Base-by-base conservation (phyloP, 768 basidiomycete species). In the Leucogyrophana mollusca region DNA sequence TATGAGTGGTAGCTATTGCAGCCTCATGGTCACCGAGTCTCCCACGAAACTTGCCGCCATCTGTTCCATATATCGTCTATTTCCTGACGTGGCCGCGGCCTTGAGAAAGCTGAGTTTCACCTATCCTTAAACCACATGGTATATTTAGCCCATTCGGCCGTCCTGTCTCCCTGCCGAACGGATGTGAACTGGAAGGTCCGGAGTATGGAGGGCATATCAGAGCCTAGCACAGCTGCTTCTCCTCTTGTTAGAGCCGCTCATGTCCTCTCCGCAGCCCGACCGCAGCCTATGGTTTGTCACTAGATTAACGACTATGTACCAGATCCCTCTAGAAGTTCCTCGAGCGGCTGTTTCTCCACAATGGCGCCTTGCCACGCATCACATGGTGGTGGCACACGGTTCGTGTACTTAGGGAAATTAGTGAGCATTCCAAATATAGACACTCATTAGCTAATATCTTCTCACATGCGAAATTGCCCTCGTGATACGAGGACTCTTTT, bases 21-120 rank as follows among this genome's bases (percentile, higher is more conserved):
- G 51, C 64, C 61, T 64, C 61, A 51, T 66, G 64, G 64, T 64
- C 22, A 23, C 45, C 44, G 49, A 37, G 40, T 24, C 43, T 53
- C 58, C 33, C 41, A 61, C 46, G 58, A 49, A 39, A 34, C 32
- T 25, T 40, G 34, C 46, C 49, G 43, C 34, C 37, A 52, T 43
- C 24, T 34, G 49, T 54, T 24, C 44, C 47, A 43, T 54, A 47
- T 18, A 14, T 21, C 35, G 43, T 32, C 43, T 24, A 22, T 44
- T 22, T 44, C 36, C 24, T 50, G 43, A 40, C 46, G 52, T 52
- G 20, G 14, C 18, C 37, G 23, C 37, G 53, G 27, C 27, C 27
- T 30, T 30, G 27, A 13, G 27, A 39, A 46, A 33, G 53, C 53
- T 47, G 56, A 22, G 56, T 52, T 47, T 54, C 51, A 53, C 48